phyloP scores from a whole-genome alignment of 768 basidiomycete genomes.

The Exsudoporus frostii region DNA sequence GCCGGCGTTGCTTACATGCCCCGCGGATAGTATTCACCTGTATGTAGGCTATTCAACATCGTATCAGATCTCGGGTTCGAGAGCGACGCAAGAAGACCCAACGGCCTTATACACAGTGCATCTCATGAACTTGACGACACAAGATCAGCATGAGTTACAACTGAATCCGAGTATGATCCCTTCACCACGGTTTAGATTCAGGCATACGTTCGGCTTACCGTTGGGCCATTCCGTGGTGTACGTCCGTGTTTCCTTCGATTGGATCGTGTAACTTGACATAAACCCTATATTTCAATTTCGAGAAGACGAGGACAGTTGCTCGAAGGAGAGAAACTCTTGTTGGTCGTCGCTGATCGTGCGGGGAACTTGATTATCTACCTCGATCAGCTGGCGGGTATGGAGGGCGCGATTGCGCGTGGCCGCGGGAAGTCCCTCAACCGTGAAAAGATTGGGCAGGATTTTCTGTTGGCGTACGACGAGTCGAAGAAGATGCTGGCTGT shows the following conservation, averaged over 20 bases:
- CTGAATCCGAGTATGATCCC: constrained; percentile 21
- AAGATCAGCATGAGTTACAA: constrained; percentile 30
- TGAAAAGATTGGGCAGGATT: constrained; percentile 45
- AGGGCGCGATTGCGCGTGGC: constrained; percentile 27
- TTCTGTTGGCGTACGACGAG: constrained; percentile 52
- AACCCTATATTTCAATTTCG: background rate
- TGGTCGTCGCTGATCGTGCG: constrained; percentile 37
- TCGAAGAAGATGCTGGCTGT: constrained; percentile 46
- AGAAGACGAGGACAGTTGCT: constrained; percentile 41
- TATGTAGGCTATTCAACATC: background rate
- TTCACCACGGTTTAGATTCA: constrained; percentile 18
- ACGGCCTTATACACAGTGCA: constrained; percentile 21
- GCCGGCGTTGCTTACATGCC: background rate
- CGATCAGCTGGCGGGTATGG: constrained; percentile 34
- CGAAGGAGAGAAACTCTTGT: constrained; percentile 37
- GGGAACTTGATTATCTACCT: constrained; percentile 40
- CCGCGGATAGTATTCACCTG: background rate
- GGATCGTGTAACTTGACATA: background rate
- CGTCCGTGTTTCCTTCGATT: background rate
- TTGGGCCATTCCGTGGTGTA: constrained; percentile 21
- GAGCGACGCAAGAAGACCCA: constrained; percentile 17
- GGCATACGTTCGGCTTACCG: constrained; percentile 16
- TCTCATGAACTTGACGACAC: constrained; percentile 25
- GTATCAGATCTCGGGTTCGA: constrained; percentile 2
- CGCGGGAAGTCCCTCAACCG: constrained; percentile 36